Evolutionary conservation across 2,329 filamentous ascomycete genomes (phyloP).

Genomic region (Penicillium sp.): DNA sequence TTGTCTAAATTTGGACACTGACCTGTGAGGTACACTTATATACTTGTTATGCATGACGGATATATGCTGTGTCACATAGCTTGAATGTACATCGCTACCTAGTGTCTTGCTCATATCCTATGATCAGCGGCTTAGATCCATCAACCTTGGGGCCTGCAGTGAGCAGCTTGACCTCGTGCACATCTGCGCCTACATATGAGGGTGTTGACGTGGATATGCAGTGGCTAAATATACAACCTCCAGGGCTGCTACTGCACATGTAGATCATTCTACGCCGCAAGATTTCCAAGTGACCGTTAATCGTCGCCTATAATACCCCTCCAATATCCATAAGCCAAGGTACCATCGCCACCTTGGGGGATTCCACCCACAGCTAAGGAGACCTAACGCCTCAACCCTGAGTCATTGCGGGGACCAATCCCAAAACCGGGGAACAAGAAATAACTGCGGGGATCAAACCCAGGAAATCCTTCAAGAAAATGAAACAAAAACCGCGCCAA

Average conservation of each 20-base stretch:
- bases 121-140: not conserved
- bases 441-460: not conserved
- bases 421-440: not conserved
- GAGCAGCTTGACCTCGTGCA: not conserved
- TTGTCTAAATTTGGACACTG: not conserved
- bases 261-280: not conserved
- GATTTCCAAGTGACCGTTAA: not conserved
- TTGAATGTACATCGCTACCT: not conserved
- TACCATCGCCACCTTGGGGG: not conserved
- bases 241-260: not conserved
- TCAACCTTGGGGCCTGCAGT: not conserved
- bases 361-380: not conserved
- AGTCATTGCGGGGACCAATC: not conserved
- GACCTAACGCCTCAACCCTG: not conserved
- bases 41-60: not conserved
- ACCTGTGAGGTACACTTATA: not conserved
- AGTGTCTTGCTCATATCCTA: not conserved
- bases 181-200: not conserved
- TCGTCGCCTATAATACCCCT: not conserved
- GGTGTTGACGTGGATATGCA: not conserved
- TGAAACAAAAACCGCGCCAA: not conserved
- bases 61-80: not conserved
- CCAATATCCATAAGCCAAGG: not conserved
- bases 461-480: constrained; percentile 1
- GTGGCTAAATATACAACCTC: not conserved